Percentiles rank a stretch among this genome's conserved stretches.
Evolutionary conservation across 2,329 filamentous ascomycete genomes (phyloP).

Genomic region (Talaromyces marneffei): DNA sequence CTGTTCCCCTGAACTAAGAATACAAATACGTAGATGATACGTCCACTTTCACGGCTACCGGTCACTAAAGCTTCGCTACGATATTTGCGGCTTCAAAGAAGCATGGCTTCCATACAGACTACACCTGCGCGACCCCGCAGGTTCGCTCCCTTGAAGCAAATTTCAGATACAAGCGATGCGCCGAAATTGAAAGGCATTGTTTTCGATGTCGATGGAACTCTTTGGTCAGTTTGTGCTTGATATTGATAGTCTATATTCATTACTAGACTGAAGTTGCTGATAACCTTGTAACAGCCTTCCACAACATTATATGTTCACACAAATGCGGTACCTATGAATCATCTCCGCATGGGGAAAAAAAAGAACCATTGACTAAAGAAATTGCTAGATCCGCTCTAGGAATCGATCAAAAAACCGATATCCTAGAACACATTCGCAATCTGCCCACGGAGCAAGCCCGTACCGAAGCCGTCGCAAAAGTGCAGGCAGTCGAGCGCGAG

Average conservation of each 20-base stretch:
- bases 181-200: constrained; percentile 56
- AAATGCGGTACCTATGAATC: constrained; percentile 66
- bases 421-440: constrained; percentile 78
- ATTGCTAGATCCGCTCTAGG: constrained; percentile 51
- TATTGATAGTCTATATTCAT: neutral
- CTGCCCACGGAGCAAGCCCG: constrained; percentile 58
- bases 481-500: constrained; percentile 71
- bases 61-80: neutral
- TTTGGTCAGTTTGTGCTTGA: constrained; percentile 59
- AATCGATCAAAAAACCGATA: constrained; percentile 70
- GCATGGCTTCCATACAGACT: constrained; percentile 22
- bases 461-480: constrained; percentile 61
- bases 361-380: neutral
- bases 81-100: constrained; percentile 3
- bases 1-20: neutral
- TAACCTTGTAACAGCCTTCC: constrained; percentile 57
- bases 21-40: neutral
- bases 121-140: constrained; percentile 32
- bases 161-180: constrained; percentile 25
- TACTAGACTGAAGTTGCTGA: neutral
- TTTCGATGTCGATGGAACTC: constrained; percentile 92
- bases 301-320: constrained; percentile 89
- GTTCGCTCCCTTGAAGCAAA: constrained; percentile 47
- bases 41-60: neutral
- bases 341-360: neutral